These are phyloP conservation scores for Thermothelomyces thermophilus DNA, from an alignment of 2,329 filamentous ascomycete genomes.

Conservation along the genomic window DNA sequence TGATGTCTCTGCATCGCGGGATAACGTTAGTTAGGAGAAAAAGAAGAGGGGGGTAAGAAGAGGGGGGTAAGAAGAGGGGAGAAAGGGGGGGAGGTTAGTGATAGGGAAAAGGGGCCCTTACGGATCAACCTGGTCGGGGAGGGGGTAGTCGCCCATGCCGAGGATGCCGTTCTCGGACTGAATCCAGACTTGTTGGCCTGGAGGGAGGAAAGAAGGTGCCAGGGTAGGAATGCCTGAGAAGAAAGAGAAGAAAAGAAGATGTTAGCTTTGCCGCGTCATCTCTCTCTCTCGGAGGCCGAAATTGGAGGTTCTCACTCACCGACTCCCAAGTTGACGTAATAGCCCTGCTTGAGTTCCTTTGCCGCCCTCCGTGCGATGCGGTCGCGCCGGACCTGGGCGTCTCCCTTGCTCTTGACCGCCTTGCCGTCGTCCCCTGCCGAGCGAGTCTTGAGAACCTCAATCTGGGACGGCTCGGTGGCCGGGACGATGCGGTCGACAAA, in stretches of 20 bases:
- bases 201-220: slow-evolving; percentile 68
- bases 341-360: slow-evolving; percentile 73
- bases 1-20: slow-evolving; percentile 55
- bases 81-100: background rate
- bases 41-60: too few species aligned
- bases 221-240: slow-evolving; percentile 69
- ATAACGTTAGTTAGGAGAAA: background rate
- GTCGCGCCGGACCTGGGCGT: slow-evolving; percentile 51
- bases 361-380: slow-evolving; percentile 72
- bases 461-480: slow-evolving; percentile 61
- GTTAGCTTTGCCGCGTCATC: background rate
- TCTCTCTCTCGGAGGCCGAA: too few species aligned
- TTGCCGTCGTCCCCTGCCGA: slow-evolving; percentile 33
- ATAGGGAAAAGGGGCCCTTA: slow-evolving; percentile 27
- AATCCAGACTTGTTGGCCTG: slow-evolving; percentile 67
- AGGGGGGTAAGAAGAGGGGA: too few species aligned
- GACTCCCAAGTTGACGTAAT: slow-evolving; percentile 74
- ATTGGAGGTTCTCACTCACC: too few species aligned
- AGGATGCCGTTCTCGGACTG: slow-evolving; percentile 84
- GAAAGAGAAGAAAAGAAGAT: background rate
- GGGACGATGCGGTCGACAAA: slow-evolving; percentile 77
- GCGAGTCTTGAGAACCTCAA: slow-evolving; percentile 61
- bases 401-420: slow-evolving; percentile 35
- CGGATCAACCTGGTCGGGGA: slow-evolving; percentile 62
- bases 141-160: slow-evolving; percentile 76